Percentiles rank a stretch among this genome's conserved stretches.
Evolutionary conservation across 768 basidiomycete genomes (phyloP).

Genomic region (Mycena leptocephala): DNA sequence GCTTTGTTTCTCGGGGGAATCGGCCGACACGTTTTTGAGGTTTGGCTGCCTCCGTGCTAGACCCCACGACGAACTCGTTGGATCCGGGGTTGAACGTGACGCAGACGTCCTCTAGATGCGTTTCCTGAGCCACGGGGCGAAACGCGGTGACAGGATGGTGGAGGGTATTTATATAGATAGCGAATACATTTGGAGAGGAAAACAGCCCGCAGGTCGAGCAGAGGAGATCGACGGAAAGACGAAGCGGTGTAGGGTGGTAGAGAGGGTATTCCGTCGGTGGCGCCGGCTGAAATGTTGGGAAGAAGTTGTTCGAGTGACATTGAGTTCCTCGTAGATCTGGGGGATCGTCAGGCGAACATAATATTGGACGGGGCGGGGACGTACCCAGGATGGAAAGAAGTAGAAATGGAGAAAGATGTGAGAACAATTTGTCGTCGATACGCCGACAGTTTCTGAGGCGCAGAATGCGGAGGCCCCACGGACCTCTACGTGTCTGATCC

Average conservation of each 20-base stretch:
- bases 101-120: conserved; percentile 20
- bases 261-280: conserved; percentile 47
- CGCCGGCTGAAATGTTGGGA: conserved; percentile 43
- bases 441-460: conserved; percentile 68
- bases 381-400: conserved; percentile 75
- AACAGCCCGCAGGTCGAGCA: conserved; percentile 43
- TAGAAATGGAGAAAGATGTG: conserved; percentile 63
- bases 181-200: conserved; percentile 49
- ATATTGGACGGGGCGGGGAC: conserved; percentile 42
- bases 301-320: conserved; percentile 48
- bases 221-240: conserved; percentile 51
- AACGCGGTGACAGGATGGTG: conserved; percentile 26
- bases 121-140: neutral
- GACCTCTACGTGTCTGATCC: conserved; percentile 58
- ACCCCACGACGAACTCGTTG: conserved; percentile 5
- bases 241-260: conserved; percentile 62
- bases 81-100: conserved; percentile 27
- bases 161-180: conserved; percentile 43
- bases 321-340: conserved; percentile 68
- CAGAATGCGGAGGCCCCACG: conserved; percentile 75
- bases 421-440: conserved; percentile 62
- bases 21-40: conserved; percentile 1
- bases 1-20: neutral
- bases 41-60: conserved; percentile 7
- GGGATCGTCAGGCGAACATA: conserved; percentile 24